Evolutionary conservation across 257 asterid species (phyloP), one percentile per base, ranked within the genome.

Genomic region (Scutellaria minor): DNA sequence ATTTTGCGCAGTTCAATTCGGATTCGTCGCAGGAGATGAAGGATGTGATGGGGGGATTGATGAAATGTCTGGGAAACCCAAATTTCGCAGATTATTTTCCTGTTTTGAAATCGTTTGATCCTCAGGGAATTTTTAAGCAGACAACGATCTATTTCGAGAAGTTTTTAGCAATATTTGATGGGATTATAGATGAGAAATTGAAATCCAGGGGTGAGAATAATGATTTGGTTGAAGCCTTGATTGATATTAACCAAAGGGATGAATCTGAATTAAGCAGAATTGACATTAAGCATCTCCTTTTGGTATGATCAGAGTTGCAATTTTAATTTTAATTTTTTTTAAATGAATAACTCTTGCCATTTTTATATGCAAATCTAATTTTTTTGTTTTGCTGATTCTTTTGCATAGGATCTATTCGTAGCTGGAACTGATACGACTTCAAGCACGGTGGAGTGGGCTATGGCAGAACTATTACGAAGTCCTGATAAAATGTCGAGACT

Each of bases 1-100:
- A 87, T 9, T 74, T 89, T 18, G 85, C 85, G 2, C 77, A 61
- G 45, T 80, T 81, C 6, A 64, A 41, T 9, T 76, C 90, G 11
- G 87, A 77, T 64, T 78, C 90, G 11, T 82, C 78, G 7, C 80
- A 81, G 56, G 93, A 89, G 65, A 77, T 85, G 64, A 81, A 75
- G 87, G 88, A 85, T 2, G 55, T 81, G 54, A 73, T 85, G 7
- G 66, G 80, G 83, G 79, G 77, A 5, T 62, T 85, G 35, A 68
- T 87, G 91, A 47, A 68, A 45, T 70, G 65, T 54, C 15, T 78
- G 5, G 93, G 85, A 6, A 71, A 46, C 55, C 85, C 88, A 0
- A 87, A 87, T 44, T 20, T 86, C 44, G 86, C 77, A 0, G 92
- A 90, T 53, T 87, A 46, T 68, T 85, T 87, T 47, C 90, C 92